These are phyloP conservation scores for Boletellus ananiceps DNA, from an alignment of 768 basidiomycete genomes.

Conservation along the genomic window DNA sequence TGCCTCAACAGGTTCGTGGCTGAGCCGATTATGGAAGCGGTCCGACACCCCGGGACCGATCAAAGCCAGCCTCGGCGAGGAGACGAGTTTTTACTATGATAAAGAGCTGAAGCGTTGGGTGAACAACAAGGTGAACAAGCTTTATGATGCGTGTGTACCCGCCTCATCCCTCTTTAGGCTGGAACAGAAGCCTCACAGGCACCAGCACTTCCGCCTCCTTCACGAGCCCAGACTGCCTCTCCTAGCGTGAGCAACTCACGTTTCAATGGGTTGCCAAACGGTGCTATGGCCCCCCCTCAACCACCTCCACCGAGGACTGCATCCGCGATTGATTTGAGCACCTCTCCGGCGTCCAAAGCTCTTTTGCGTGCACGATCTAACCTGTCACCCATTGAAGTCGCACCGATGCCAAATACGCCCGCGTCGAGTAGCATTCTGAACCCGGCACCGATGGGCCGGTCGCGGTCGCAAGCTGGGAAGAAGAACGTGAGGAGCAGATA, in stretches of 20 bases:
- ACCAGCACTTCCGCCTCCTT: slow-evolving; percentile 61
- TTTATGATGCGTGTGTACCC: neutral
- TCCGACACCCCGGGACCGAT: slow-evolving; percentile 66
- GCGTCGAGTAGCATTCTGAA: slow-evolving; percentile 15
- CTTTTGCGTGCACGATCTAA: slow-evolving; percentile 62
- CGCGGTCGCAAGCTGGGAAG: slow-evolving; percentile 58
- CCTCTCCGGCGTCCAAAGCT: slow-evolving; percentile 48
- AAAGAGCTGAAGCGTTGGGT: slow-evolving; percentile 95
- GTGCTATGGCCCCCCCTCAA: slow-evolving; percentile 9
- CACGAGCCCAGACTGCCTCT: slow-evolving; percentile 82
- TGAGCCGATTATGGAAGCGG: slow-evolving; percentile 78
- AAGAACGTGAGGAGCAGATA: slow-evolving; percentile 79
- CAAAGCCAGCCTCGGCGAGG: slow-evolving; percentile 90
- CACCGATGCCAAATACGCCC: slow-evolving; percentile 34
- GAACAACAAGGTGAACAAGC: slow-evolving; percentile 71
- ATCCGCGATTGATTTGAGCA: slow-evolving; percentile 59
- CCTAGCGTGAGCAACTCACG: slow-evolving; percentile 49
- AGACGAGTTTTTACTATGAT: slow-evolving; percentile 88
- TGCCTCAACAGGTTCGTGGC: slow-evolving; percentile 58
- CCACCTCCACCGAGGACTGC: slow-evolving; percentile 43
- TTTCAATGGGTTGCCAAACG: slow-evolving; percentile 30
- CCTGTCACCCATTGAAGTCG: slow-evolving; percentile 47
- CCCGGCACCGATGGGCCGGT: slow-evolving; percentile 42
- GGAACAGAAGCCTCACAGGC: slow-evolving; percentile 51
- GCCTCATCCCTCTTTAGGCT: slow-evolving; percentile 37